Evolutionary conservation across 1,139 yeast genomes (phyloP).

Genomic region (Geotrichum reessii): DNA sequence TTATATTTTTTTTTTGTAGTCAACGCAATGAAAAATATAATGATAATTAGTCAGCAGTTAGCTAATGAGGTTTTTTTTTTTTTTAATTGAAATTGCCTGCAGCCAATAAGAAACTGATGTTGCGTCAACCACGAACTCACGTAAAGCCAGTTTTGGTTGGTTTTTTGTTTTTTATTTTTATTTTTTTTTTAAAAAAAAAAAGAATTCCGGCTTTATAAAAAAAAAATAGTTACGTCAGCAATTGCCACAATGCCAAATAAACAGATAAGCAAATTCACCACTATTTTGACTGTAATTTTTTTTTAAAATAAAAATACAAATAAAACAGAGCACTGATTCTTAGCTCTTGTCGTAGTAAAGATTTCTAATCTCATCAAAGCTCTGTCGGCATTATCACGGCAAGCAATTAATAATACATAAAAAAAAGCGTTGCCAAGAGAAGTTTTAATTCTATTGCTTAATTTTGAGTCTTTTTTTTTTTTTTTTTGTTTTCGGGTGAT

Average conservation of each 20-base stretch:
- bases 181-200: too few relatives aligned
- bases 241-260: too few relatives aligned
- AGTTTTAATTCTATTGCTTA: not conserved
- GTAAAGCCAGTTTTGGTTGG: not conserved
- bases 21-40: not conserved
- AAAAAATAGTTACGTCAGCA: too few relatives aligned
- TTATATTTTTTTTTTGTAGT: too few relatives aligned
- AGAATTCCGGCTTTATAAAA: too few relatives aligned
- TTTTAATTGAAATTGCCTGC: not conserved
- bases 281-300: too few relatives aligned
- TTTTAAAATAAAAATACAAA: too few relatives aligned
- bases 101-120: not conserved
- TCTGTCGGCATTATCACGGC: not conserved
- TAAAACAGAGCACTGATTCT: too few relatives aligned
- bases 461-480: not conserved
- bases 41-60: not conserved
- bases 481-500: not conserved
- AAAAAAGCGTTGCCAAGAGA: not conserved
- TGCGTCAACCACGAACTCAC: not conserved
- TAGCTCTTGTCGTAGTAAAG: too few relatives aligned
- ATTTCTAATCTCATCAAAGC: not conserved
- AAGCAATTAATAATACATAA: not conserved
- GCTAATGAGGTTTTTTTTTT: not conserved
- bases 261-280: too few relatives aligned
- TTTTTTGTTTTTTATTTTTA: not conserved